Conservation (phyloP, 2,329 filamentous ascomycete genomes). For the Penicillium sp. region DNA sequence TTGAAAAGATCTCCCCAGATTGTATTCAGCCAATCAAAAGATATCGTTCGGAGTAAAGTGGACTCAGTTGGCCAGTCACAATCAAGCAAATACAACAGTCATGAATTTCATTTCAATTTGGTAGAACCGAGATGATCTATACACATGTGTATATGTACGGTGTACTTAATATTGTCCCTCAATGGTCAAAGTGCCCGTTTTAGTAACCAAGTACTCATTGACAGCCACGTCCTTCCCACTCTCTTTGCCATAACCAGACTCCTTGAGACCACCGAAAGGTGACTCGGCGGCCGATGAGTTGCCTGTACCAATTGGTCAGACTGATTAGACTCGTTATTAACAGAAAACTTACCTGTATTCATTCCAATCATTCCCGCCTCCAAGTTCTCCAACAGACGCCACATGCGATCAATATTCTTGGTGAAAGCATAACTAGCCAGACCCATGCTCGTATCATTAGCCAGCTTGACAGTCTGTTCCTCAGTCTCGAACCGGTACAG, state of each 20-base stretch:
- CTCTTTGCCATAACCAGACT: slow-evolving; percentile 66
- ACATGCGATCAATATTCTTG: slow-evolving; percentile 63
- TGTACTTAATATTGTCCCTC: slow-evolving; percentile 50
- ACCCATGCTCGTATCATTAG: slow-evolving; percentile 64
- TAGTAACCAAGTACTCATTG: slow-evolving; percentile 60
- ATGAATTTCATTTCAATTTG: background rate
- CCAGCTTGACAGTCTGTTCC: slow-evolving; percentile 58
- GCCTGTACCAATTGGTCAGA: slow-evolving; percentile 32
- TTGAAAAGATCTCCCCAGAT: background rate
- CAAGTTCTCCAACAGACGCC: slow-evolving; percentile 64
- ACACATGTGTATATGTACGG: background rate
- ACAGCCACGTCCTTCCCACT: slow-evolving; percentile 65
- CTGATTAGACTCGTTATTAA: background rate
- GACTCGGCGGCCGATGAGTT: slow-evolving; percentile 65
- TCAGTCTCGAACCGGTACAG: slow-evolving; percentile 65
- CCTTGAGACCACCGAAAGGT: slow-evolving; percentile 67
- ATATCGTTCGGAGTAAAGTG: background rate
- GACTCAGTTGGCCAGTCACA: background rate
- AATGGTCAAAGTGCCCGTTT: slow-evolving; percentile 63
- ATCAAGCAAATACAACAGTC: background rate
- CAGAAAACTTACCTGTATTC: slow-evolving; percentile 52
- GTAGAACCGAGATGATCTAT: background rate
- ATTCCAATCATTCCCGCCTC: slow-evolving; percentile 69
- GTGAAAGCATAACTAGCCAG: slow-evolving; percentile 67
- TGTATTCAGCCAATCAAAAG: background rate